phyloP scores from a whole-genome alignment of 1,284 basidiomycete genomes.

The Irpex sp. region DNA sequence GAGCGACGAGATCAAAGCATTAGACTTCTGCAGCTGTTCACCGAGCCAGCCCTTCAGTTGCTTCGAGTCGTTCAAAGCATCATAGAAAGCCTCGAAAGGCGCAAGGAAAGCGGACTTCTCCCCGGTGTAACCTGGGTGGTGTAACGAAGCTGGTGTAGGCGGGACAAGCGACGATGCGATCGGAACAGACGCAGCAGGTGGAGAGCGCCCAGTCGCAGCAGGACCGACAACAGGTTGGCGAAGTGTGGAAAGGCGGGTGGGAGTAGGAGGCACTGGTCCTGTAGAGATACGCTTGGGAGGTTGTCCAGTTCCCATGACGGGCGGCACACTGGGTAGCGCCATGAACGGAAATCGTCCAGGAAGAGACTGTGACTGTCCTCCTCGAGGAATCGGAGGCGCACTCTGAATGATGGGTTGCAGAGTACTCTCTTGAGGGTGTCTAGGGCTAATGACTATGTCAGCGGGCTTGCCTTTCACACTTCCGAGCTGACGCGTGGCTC shows the following conservation, averaged over 20 bases:
- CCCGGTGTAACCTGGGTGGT: constrained; percentile 53
- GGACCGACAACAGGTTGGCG: constrained; percentile 26
- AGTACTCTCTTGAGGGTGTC: constrained; percentile 53
- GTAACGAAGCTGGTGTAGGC: constrained; percentile 59
- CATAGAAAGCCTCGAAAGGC: constrained; percentile 77
- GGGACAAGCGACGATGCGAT: constrained; percentile 61
- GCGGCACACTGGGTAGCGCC: constrained; percentile 64
- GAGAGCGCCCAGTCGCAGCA: constrained; percentile 36
- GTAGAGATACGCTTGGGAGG: constrained; percentile 41
- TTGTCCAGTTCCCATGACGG: constrained; percentile 41
- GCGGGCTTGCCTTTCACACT: constrained; percentile 64
- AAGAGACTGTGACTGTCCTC: constrained; percentile 30
- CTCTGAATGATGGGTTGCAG: constrained; percentile 65
- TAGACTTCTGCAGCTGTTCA: constrained; percentile 65
- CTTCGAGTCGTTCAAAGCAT: constrained; percentile 70
- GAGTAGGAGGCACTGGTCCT: constrained; percentile 67
- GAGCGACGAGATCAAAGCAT: constrained; percentile 46
- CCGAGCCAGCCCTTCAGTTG: constrained; percentile 70
- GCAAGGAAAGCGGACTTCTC: constrained; percentile 72
- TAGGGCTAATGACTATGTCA: constrained; percentile 71
- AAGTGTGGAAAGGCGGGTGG: constrained; percentile 57
- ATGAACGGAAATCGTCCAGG: constrained; percentile 44
- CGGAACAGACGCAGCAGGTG: constrained; percentile 52
- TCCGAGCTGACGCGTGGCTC: constrained; percentile 54
- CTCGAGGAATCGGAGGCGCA: constrained; percentile 60